These are phyloP conservation scores for Isatis lusitanica DNA, from an alignment of 441 rosid genomes.

Conservation along the genomic window DNA sequence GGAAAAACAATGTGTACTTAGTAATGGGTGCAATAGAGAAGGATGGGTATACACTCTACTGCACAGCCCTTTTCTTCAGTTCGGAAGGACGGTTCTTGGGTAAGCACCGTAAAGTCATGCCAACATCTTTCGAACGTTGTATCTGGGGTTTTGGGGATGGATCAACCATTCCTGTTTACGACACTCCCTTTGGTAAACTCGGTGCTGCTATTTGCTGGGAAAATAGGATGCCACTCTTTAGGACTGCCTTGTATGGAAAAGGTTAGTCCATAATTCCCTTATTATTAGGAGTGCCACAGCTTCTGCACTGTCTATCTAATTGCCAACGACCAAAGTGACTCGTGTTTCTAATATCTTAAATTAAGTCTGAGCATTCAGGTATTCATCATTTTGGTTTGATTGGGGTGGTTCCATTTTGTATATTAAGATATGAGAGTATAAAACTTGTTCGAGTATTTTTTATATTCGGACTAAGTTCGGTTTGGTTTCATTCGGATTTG, in stretches of 20 bases:
- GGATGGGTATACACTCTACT: slow-evolving; percentile 71
- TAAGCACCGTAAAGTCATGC: slow-evolving; percentile 89
- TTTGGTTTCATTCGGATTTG: no score
- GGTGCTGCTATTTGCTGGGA: slow-evolving; percentile 95
- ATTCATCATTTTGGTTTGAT: no score
- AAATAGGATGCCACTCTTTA: slow-evolving; percentile 78
- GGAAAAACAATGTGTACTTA: slow-evolving; percentile 66
- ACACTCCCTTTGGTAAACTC: slow-evolving; percentile 71
- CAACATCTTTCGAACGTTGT: slow-evolving; percentile 74
- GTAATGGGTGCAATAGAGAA: slow-evolving; percentile 90
- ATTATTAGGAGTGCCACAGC: no score
- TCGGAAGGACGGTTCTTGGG: slow-evolving; percentile 73
- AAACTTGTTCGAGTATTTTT: no score
- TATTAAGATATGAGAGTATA: no score
- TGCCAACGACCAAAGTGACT: not conserved
- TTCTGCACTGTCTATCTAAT: not conserved
- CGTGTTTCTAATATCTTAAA: not conserved
- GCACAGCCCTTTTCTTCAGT: slow-evolving; percentile 73
- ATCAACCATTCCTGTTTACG: slow-evolving; percentile 76
- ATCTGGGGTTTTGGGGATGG: slow-evolving; percentile 95
- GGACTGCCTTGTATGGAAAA: slow-evolving; percentile 80
- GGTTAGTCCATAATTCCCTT: slow-evolving; percentile 40
- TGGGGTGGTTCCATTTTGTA: no score
- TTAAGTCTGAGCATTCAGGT: no score
- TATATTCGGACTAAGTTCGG: no score